A percentile compares a stretch with the other conserved stretches of the same genome.
Conservation (phyloP, 345 rosid species). For the Pistacia vera region DNA sequence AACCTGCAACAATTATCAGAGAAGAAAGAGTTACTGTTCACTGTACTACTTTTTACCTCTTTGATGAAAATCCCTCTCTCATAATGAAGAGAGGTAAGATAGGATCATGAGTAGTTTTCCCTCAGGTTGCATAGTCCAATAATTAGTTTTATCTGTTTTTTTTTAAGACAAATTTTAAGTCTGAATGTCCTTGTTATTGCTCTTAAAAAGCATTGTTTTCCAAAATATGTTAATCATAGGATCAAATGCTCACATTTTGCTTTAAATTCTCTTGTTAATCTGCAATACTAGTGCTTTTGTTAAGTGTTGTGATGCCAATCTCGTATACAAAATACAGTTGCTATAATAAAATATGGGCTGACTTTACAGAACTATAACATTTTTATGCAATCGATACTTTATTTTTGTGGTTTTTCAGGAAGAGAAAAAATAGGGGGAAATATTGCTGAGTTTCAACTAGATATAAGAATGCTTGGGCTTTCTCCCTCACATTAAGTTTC, state of each 20-base stretch:
- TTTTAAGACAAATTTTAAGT: neutral
- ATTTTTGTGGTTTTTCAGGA: conserved; percentile 49
- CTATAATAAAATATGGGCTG: neutral
- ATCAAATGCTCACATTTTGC: neutral
- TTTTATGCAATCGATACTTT: conserved; percentile 5
- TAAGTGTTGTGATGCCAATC: neutral
- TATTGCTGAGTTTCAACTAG: conserved; percentile 60
- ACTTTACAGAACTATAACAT: neutral
- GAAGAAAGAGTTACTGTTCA: neutral
- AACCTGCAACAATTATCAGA: neutral
- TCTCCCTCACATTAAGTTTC: conserved; percentile 81
- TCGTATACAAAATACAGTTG: too few relatives aligned
- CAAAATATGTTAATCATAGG: neutral
- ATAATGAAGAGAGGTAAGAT: neutral
- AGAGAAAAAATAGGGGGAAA: conserved; percentile 64
- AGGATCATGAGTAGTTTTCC: neutral
- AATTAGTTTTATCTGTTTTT: neutral
- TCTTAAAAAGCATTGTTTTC: neutral
- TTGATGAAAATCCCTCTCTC: neutral
- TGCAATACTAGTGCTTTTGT: neutral
- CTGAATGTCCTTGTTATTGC: neutral
- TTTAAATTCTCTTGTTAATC: neutral
- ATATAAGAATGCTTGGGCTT: conserved; percentile 67
- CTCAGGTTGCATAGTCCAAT: neutral
- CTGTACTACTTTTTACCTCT: neutral